Evolutionary conservation across 495 filamentous ascomycete species (phyloP), one percentile per base, ranked within the genome.

Genomic region (Penicillium flavigenum): DNA sequence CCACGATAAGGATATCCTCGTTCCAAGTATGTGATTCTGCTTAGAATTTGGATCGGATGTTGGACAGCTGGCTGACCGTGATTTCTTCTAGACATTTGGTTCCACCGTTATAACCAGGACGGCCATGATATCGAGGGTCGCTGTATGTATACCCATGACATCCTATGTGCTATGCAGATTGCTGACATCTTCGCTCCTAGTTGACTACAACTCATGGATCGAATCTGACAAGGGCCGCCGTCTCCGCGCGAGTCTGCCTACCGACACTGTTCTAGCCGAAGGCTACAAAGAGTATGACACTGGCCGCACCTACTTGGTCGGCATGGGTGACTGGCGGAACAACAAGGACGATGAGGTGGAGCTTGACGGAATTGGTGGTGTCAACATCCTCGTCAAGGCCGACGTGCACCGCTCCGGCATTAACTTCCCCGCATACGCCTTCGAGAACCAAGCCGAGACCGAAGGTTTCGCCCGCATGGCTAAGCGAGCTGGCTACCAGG

Each of bases 381-480:
- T 98, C 59, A 97, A 92, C 71, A 96, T 98, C 62, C 78, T 98
- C 20, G 93, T 97, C 51, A 98, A 98, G 73, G 94, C 92, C 17
- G 92, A 98, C 67, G 93, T 98, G 12, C 94, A 98, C 72, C 85
- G 93, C 76, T 88, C 92, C 63, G 93, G 93, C 41, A 91, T 98
- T 76, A 98, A 98, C 74, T 98, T 98, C 76, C 94, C 94, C 17
- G 84, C 88, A 69, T 98, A 98, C 69, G 83, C 94, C 16, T 98
- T 98, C 72, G 95, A 98, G 75, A 98, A 98, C 73, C 94, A 98
- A 76, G 94, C 94, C 59, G 94, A 98, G 74, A 98, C 94, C 5
- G 94, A 98, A 72, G 94, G 94, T 5, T 98, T 98, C 66, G 94
- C 94, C 44, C 93, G 90, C 71, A 98, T 98, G 94, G 94, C 94